Conservation (phyloP, 2,329 filamentous ascomycete species). For the Cercospora berteroae region DNA sequence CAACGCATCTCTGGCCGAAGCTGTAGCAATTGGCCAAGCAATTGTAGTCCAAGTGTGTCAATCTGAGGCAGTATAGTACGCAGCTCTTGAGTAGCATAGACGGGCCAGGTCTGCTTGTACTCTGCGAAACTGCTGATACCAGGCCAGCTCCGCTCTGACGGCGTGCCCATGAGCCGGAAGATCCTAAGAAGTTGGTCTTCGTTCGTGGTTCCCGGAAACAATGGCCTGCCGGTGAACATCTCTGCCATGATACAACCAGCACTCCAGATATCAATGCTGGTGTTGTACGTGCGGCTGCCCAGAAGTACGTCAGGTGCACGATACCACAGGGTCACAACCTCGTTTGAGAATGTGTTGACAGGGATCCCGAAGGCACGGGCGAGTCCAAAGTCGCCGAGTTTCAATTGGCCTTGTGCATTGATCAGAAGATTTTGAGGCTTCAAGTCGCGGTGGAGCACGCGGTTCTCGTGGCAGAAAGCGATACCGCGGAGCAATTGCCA, state of each 20-base stretch:
- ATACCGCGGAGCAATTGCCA: conserved; percentile 94
- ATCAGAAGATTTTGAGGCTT: conserved; percentile 97
- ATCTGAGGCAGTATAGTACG: conserved; percentile 85
- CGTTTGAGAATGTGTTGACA: conserved; percentile 97
- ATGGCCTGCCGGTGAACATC: conserved; percentile 93
- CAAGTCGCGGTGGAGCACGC: conserved; percentile 89
- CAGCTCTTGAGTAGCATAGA: conserved; percentile 90
- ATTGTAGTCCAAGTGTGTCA: conserved; percentile 79
- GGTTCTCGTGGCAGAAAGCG: conserved; percentile 96
- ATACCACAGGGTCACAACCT: conserved; percentile 97
- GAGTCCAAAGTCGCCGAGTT: conserved; percentile 91
- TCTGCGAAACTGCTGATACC: conserved; percentile 95
- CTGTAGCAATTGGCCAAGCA: conserved; percentile 88
- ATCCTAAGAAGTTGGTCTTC: conserved; percentile 97
- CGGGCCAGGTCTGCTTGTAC: conserved; percentile 92
- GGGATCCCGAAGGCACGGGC: conserved; percentile 94
- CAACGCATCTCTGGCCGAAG: conserved; percentile 87
- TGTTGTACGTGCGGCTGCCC: conserved; percentile 94
- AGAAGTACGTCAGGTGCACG: conserved; percentile 92
- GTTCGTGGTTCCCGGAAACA: conserved; percentile 97
- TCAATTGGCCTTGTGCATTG: conserved; percentile 84
- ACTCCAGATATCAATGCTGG: conserved; percentile 99
- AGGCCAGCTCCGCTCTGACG: conserved; percentile 91
- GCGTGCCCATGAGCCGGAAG: conserved; percentile 97
- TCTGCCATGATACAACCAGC: conserved; percentile 99